These are phyloP conservation scores for Phytophthora ramorum DNA, from an alignment of 352 stramenopile genomes.

Conservation along the genomic window DNA sequence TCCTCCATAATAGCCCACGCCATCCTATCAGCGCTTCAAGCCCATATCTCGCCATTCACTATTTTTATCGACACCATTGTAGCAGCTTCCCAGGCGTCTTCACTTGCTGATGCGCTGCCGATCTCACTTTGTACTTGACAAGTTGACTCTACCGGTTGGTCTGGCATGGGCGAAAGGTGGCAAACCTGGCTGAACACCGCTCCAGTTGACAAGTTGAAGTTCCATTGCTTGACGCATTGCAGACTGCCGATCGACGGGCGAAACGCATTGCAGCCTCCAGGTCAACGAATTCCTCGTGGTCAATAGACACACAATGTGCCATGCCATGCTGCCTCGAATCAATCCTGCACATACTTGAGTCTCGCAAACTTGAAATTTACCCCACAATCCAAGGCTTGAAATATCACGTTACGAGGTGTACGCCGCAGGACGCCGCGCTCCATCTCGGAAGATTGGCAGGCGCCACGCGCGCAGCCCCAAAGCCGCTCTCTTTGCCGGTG, in stretches of 20 bases:
- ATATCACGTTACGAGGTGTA: not conserved
- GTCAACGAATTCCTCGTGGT: too few species aligned
- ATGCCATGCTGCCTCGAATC: too few species aligned
- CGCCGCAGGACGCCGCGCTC: too few species aligned
- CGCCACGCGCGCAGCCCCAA: not conserved
- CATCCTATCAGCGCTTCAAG: not conserved
- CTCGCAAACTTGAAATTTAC: not conserved
- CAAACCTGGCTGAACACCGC: not conserved
- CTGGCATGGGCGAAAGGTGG: not conserved
- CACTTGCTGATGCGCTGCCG: not conserved
- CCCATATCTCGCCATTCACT: conserved; percentile 18
- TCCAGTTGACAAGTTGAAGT: conserved; percentile 1
- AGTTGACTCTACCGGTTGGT: too few species aligned
- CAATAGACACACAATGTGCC: too few species aligned
- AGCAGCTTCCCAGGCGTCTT: not conserved
- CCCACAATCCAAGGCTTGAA: not conserved
- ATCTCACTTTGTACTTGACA: not conserved
- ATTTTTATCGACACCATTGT: conserved; percentile 23
- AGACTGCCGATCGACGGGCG: too few species aligned
- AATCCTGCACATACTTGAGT: too few species aligned
- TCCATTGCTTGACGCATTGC: not conserved
- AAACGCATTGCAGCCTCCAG: too few species aligned
- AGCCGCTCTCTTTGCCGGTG: not conserved
- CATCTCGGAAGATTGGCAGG: not conserved
- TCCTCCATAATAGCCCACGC: conserved; percentile 11